Conservation (phyloP, 2,329 filamentous ascomycete species). For the Curvularia sp. region DNA sequence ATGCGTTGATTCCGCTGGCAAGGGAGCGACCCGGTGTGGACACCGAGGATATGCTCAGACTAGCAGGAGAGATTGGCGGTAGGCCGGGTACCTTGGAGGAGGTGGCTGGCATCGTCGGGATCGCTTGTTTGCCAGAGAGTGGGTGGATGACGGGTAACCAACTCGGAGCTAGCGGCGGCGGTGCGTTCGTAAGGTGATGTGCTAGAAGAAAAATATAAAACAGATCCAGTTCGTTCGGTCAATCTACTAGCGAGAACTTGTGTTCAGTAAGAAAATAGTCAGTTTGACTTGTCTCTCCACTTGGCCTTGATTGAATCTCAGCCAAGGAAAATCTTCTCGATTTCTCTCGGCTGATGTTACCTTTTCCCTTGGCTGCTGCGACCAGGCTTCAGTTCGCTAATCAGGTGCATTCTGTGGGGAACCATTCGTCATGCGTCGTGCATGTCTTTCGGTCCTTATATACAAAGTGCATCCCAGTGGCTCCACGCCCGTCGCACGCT, state of each 20-base stretch:
- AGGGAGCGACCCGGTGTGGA: conserved; percentile 13
- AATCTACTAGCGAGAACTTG: neutral
- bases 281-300: neutral
- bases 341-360: neutral
- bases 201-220: neutral
- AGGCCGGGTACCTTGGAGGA: conserved; percentile 15
- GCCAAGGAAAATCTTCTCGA: neutral
- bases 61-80: conserved; percentile 15
- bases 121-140: conserved; percentile 16
- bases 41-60: conserved; percentile 6
- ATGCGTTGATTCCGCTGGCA: conserved; percentile 12
- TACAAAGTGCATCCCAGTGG: neutral
- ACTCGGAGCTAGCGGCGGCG: conserved; percentile 14
- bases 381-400: neutral
- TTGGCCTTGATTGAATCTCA: neutral
- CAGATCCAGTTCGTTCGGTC: neutral
- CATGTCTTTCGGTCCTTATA: neutral
- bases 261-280: neutral
- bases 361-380: neutral
- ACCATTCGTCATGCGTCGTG: neutral
- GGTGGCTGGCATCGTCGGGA: conserved; percentile 15
- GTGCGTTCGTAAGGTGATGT: conserved; percentile 13
- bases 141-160: conserved; percentile 19
- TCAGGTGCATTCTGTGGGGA: neutral
- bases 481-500: no score